phyloP scores from a whole-genome alignment of 257 asterid genomes.

The Solanum microdontum region DNA sequence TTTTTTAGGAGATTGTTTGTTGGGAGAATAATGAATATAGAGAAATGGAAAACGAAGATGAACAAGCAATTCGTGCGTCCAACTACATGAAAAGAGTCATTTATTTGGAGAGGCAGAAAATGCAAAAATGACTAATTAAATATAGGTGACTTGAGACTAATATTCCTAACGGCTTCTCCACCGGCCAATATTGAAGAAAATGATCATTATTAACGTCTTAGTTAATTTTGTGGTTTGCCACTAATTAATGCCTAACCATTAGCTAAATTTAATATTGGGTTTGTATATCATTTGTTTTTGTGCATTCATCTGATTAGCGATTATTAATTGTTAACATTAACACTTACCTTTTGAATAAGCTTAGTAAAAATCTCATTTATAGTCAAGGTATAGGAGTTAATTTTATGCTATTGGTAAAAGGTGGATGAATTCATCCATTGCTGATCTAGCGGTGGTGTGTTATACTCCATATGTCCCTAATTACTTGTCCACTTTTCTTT shows the following conservation, averaged over 20 bases:
- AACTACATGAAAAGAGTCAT: not conserved
- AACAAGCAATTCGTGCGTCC: constrained; percentile 5
- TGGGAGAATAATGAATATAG: not conserved
- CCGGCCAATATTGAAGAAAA: not conserved
- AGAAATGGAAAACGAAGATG: not conserved
- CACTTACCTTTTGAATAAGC: not conserved
- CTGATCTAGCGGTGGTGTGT: not conserved
- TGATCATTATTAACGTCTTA: not conserved
- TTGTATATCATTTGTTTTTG: not conserved
- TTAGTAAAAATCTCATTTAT: not conserved
- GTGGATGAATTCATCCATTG: not conserved
- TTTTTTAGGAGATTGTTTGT: not conserved
- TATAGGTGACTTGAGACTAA: not conserved
- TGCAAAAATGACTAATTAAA: not conserved
- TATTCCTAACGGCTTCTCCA: not conserved
- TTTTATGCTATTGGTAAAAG: not conserved
- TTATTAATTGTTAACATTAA: not conserved
- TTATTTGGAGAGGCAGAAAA: not conserved
- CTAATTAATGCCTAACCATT: not conserved
- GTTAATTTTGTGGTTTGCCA: not conserved
- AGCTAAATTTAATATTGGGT: not conserved
- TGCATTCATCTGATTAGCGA: not conserved
- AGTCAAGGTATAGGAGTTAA: not conserved
- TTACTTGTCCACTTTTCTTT: no score
- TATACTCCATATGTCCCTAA: no score